A percentile compares a stretch with the other conserved stretches of the same genome.
phyloP scores from a whole-genome alignment of 257 asterid genomes.

The Cynanchum wilfordii region DNA sequence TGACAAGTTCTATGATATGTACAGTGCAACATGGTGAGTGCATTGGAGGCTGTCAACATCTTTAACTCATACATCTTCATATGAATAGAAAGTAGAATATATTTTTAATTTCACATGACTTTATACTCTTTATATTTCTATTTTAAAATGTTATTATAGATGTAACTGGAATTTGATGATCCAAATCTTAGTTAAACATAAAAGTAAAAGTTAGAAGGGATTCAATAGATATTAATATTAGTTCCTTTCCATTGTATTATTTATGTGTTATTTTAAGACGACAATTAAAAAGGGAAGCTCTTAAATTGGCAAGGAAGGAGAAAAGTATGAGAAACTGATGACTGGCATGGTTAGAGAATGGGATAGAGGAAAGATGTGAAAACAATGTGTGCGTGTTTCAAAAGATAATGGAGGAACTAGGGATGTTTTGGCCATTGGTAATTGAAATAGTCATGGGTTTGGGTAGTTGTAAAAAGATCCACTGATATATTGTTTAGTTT shows the following conservation, averaged over 20 bases:
- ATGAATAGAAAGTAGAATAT: not conserved
- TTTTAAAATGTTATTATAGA: not conserved
- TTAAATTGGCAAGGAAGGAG: not conserved
- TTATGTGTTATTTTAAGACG: not conserved
- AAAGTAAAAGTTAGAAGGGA: not conserved
- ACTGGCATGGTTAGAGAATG: not conserved
- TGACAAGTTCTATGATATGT: slow-evolving; percentile 80
- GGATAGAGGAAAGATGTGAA: not conserved
- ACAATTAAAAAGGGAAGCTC: not conserved
- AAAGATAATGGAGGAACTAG: not conserved
- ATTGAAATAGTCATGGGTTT: not conserved
- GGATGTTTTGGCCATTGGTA: not conserved
- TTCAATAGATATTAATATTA: not conserved
- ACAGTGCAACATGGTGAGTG: slow-evolving; percentile 74
- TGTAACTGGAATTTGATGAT: not conserved
- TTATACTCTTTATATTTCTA: not conserved
- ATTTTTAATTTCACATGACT: not conserved
- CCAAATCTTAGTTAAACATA: not conserved
- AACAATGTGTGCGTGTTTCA: not conserved
- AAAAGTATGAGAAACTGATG: not conserved
- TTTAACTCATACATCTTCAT: not conserved
- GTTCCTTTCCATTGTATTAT: not conserved
- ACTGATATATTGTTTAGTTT: no score
- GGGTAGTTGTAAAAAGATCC: not conserved
- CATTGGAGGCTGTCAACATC: slow-evolving; percentile 2